Percentiles rank a stretch among this genome's conserved stretches.
Conservation (phyloP, 192 early-diverging fungal genomes). For the Mortierella alpina region DNA sequence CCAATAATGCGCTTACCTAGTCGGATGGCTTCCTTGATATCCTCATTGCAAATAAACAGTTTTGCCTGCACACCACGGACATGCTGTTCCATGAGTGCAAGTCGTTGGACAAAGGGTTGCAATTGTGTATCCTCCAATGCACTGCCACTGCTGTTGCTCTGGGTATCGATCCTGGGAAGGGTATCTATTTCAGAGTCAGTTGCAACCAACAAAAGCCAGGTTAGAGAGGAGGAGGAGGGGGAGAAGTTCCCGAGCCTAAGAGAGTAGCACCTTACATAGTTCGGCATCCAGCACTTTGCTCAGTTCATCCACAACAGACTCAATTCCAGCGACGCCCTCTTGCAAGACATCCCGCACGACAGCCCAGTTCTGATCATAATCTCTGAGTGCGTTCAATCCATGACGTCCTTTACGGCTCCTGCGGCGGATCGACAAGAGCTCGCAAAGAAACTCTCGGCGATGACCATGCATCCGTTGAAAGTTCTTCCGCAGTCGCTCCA, state of each 20-base stretch:
- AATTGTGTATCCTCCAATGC: constrained; percentile 46
- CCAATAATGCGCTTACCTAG: constrained; percentile 19
- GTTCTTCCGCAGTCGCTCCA: constrained; percentile 60
- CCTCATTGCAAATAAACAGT: constrained; percentile 67
- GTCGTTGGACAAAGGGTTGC: constrained; percentile 56
- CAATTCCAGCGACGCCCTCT: constrained; percentile 46
- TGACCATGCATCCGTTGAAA: constrained; percentile 64
- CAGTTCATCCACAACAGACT: constrained; percentile 54
- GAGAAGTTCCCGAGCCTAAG: not conserved
- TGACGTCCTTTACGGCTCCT: constrained; percentile 63
- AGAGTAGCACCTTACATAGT: constrained; percentile 52
- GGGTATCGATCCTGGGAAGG: constrained; percentile 49
- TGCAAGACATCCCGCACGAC: constrained; percentile 47
- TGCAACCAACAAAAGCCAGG: not conserved
- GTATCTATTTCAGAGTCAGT: constrained; percentile 33
- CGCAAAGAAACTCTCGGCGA: constrained; percentile 66
- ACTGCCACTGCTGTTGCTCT: constrained; percentile 16
- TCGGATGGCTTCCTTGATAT: constrained; percentile 52
- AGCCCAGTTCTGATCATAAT: constrained; percentile 58
- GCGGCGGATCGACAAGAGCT: constrained; percentile 61
- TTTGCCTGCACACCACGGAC: constrained; percentile 67
- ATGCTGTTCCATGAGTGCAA: constrained; percentile 62
- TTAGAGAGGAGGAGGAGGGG: not conserved
- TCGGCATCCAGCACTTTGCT: constrained; percentile 56
- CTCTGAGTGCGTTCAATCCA: constrained; percentile 50